A percentile compares a stretch with the other conserved stretches of the same genome.
Evolutionary conservation across 2,329 filamentous ascomycete genomes (phyloP).

Genomic region (Trichophyton mentagrophytes): DNA sequence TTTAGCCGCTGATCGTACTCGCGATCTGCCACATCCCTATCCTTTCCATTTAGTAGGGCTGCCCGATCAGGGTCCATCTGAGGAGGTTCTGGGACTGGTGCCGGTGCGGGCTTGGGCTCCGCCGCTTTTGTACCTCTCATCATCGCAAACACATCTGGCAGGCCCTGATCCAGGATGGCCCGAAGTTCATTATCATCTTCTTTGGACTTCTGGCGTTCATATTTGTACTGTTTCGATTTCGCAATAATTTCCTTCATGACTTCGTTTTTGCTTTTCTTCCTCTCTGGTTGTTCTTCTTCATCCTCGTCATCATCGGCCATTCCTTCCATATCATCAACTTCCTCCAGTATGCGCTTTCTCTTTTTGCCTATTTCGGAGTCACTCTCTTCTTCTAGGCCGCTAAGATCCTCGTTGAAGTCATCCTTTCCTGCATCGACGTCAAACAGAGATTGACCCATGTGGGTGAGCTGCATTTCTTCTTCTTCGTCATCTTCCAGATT

Average conservation of each 20-base stretch:
- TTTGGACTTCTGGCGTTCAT: constrained; percentile 81
- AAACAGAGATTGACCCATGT: constrained; percentile 66
- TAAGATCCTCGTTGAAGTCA: constrained; percentile 66
- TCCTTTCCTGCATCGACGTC: constrained; percentile 45
- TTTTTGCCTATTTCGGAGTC: constrained; percentile 42
- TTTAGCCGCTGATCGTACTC: constrained; percentile 78
- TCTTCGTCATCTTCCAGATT: constrained; percentile 77
- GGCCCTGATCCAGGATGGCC: constrained; percentile 69
- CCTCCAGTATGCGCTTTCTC: constrained; percentile 37
- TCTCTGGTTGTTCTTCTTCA: constrained; percentile 50
- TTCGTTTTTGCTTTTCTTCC: constrained; percentile 90
- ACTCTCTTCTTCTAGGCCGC: constrained; percentile 44
- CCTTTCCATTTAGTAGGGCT: constrained; percentile 46
- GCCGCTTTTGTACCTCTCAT: constrained; percentile 48
- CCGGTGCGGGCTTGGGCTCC: constrained; percentile 36
- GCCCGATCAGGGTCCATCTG: constrained; percentile 52
- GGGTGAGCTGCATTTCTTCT: constrained; percentile 60
- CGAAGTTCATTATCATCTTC: constrained; percentile 86
- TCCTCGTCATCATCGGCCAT: constrained; percentile 34
- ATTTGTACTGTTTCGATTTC: constrained; percentile 92
- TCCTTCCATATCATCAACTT: constrained; percentile 32
- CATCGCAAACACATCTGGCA: constrained; percentile 62
- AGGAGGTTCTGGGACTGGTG: constrained; percentile 31
- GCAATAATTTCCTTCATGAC: constrained; percentile 97
- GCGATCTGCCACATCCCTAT: constrained; percentile 60